These are phyloP conservation scores for Theileria annulata DNA, from an alignment of 169 alveolate genomes.

Conservation along the genomic window DNA sequence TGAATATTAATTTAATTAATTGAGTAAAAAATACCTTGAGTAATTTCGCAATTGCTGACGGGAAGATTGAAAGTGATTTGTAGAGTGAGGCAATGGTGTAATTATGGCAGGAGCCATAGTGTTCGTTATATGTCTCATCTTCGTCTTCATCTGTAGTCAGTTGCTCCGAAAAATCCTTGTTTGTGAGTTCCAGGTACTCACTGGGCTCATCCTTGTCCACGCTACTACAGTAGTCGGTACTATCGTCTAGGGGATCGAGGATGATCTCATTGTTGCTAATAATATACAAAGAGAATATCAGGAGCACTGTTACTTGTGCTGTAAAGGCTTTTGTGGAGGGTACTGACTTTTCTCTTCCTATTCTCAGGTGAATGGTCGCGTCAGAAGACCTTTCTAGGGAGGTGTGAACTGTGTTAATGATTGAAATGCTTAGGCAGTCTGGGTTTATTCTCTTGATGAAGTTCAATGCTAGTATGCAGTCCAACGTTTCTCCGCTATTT, in stretches of 20 bases:
- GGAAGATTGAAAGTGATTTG: not conserved
- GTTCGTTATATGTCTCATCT: not conserved
- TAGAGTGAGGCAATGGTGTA: not conserved
- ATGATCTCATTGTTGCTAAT: constrained; percentile 18
- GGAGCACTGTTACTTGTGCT: constrained; percentile 74
- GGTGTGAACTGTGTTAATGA: constrained; percentile 89
- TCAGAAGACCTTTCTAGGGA: constrained; percentile 83
- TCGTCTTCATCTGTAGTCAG: constrained; percentile 5
- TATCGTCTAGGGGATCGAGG: not conserved
- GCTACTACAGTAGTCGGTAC: not conserved
- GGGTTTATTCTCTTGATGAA: constrained; percentile 36
- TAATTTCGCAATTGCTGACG: not conserved
- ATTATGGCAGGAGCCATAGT: not conserved
- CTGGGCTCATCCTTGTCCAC: not conserved
- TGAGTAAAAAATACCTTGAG: not conserved
- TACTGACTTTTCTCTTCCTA: constrained; percentile 97
- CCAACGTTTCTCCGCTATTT: constrained; percentile 97
- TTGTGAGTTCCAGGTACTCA: not conserved
- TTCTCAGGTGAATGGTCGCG: constrained; percentile 90
- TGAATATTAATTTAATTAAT: too few relatives aligned
- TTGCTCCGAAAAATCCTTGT: not conserved
- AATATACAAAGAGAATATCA: constrained; percentile 28
- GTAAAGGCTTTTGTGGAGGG: constrained; percentile 97
- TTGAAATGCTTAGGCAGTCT: constrained; percentile 73
- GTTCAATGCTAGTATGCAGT: constrained; percentile 66